Base-by-base conservation (phyloP, 2,329 filamentous ascomycete species). In the Fusarium sp. region DNA sequence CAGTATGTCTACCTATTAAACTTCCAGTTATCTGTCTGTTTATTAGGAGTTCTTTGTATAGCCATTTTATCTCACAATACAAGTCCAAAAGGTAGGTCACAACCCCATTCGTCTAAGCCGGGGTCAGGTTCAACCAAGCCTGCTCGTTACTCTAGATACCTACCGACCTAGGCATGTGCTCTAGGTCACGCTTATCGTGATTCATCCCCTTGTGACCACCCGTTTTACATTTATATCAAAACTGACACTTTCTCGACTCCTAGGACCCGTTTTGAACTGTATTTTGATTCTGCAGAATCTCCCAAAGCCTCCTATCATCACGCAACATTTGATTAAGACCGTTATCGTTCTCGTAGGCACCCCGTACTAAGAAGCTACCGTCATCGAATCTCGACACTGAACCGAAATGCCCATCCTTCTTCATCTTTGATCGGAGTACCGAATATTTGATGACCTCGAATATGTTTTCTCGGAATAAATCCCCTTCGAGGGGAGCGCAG, bases 401-500 rank as follows among this genome's bases (percentile, higher is more conserved):
- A 46, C 22, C 66, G 71, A 75, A 18, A 75, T 76, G 71, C 62
- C 11, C 58, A 48, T 20, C 18, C 22, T 46, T 40, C 25, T 27
- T 22, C 32, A 60, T 52, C 24, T 27, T 49, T 74, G 51, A 73
- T 61, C 30, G 25, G 20, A 56, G 30, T 54, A 45, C 18, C 41
- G 32, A 48, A 59, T 41, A 62, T 51, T 68, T 65, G 51, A 87
- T 86, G 84, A 75, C 84, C 52, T 81, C 82, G 54, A 85, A 85
- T 56, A 76, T 85, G 51, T 85, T 87, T 69, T 83, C 84, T 25
- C 82, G 80, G 57, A 78, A 85, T 40, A 78, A 67, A 11, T 71
- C 75, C 24, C 67, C 74, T 15, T 61, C 70, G 18, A 71, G 68
- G 55, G 74, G 67, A n/a, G 69, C 69, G 7, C 77, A 80, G 52